Conservation (phyloP, 2,329 filamentous ascomycete genomes). For the Ploettnerulaceae sp. region DNA sequence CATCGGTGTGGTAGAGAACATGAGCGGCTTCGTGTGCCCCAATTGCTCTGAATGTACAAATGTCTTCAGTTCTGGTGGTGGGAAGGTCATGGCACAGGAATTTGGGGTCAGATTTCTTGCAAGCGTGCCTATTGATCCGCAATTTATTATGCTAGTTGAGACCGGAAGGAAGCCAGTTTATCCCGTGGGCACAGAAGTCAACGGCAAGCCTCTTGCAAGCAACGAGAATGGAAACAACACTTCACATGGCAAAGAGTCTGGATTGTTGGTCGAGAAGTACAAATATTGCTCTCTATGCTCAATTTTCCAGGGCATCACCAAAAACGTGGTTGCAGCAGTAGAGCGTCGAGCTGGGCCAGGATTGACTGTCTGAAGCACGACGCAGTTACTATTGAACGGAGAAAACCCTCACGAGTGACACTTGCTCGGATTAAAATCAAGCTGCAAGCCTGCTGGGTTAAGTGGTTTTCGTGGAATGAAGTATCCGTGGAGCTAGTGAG, state of each 20-base stretch:
- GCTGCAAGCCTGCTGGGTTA: no score
- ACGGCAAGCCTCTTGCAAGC: conserved; percentile 48
- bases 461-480: no score
- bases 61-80: conserved; percentile 88
- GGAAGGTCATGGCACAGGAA: conserved; percentile 81
- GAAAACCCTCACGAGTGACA: no score
- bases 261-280: conserved; percentile 65
- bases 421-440: no score
- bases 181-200: conserved; percentile 60
- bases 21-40: conserved; percentile 85
- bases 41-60: conserved; percentile 83
- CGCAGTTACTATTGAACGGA: no score
- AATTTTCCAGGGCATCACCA: conserved; percentile 62
- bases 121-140: conserved; percentile 84
- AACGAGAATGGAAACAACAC: conserved; percentile 29
- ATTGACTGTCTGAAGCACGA: background rate
- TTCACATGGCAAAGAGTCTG: conserved; percentile 36
- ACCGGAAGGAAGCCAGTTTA: conserved; percentile 62
- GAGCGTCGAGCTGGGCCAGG: conserved; percentile 11
- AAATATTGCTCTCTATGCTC: conserved; percentile 63
- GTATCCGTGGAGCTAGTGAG: no score
- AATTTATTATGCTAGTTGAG: conserved; percentile 84
- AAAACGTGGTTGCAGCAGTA: conserved; percentile 41
- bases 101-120: conserved; percentile 82
- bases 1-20: conserved; percentile 92